phyloP scores from a whole-genome alignment of 768 basidiomycete genomes.

The Leccinum sublutescens region DNA sequence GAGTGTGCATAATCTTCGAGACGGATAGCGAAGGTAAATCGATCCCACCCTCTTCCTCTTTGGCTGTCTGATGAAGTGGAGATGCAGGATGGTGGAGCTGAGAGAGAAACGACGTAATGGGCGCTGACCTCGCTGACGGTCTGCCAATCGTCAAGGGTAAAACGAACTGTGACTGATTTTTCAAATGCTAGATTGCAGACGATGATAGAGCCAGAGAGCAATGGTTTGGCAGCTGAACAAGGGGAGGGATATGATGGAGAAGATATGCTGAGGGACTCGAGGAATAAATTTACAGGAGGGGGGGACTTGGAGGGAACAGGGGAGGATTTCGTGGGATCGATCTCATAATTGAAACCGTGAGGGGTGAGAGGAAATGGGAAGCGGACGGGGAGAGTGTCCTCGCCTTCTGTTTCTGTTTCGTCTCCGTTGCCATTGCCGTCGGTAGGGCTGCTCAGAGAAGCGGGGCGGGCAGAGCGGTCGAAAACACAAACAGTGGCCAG shows the following conservation, averaged over 20 bases:
- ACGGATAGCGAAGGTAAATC: constrained; percentile 59
- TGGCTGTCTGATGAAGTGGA: not conserved
- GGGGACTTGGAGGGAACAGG: constrained; percentile 3
- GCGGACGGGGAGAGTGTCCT: constrained; percentile 10
- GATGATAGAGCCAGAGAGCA: constrained; percentile 72
- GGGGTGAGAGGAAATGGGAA: constrained; percentile 29
- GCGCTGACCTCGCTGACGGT: constrained; percentile 84
- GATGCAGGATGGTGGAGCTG: constrained; percentile 35
- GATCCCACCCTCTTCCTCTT: constrained; percentile 45
- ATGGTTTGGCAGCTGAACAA: constrained; percentile 12
- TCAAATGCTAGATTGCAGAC: constrained; percentile 86
- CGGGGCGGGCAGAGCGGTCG: constrained; percentile 68
- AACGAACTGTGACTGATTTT: constrained; percentile 82
- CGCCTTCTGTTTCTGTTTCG: constrained; percentile 47
- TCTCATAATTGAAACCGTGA: constrained; percentile 19
- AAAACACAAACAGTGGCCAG: constrained; percentile 64
- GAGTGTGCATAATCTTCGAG: constrained; percentile 66
- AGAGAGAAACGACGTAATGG: constrained; percentile 44
- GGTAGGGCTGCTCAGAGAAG: constrained; percentile 39
- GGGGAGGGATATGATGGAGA: constrained; percentile 8
- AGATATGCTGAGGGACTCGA: constrained; percentile 38
- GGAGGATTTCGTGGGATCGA: constrained; percentile 20
- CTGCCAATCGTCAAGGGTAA: constrained; percentile 93
- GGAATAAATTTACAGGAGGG: constrained; percentile 30
- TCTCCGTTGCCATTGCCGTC: constrained; percentile 26